These are phyloP conservation scores for Peronosclerospora sorghi DNA, from an alignment of 352 stramenopile genomes.

Conservation along the genomic window DNA sequence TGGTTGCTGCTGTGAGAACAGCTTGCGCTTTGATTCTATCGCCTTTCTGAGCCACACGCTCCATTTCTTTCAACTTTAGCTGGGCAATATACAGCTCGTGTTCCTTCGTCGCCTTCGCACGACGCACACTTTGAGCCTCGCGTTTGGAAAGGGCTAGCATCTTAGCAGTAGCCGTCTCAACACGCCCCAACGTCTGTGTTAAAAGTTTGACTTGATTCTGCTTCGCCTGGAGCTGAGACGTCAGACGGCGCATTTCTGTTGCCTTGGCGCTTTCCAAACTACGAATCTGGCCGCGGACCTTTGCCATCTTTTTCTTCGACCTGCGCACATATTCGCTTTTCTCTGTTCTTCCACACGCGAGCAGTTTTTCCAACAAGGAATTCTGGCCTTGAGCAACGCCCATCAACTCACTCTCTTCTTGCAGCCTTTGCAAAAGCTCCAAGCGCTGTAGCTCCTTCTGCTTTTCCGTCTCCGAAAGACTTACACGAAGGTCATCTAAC, in stretches of 20 bases:
- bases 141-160: conserved; percentile 36
- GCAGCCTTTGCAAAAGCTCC: conserved; percentile 43
- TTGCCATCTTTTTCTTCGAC: conserved; percentile 44
- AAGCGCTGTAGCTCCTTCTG: conserved; percentile 36
- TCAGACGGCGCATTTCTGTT: conserved; percentile 43
- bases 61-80: conserved; percentile 50
- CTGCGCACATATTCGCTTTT: conserved; percentile 42
- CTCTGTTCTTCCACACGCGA: conserved; percentile 46
- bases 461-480: conserved; percentile 36
- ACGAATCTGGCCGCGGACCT: conserved; percentile 44
- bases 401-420: conserved; percentile 54
- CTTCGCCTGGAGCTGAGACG: conserved; percentile 44
- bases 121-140: conserved; percentile 35
- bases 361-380: conserved; percentile 41
- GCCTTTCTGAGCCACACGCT: conserved; percentile 28
- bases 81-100: conserved; percentile 50
- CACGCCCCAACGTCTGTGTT: conserved; percentile 42
- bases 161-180: conserved; percentile 37
- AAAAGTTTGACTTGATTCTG: conserved; percentile 42
- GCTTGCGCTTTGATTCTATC: conserved; percentile 26
- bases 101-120: conserved; percentile 49
- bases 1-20: conserved; percentile 18
- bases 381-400: conserved; percentile 53
- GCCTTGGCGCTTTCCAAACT: conserved; percentile 47
- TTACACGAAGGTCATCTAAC: conserved; percentile 34